Base-by-base conservation (phyloP, 148 eudicot genomes). In the Rhododendron simsii region DNA sequence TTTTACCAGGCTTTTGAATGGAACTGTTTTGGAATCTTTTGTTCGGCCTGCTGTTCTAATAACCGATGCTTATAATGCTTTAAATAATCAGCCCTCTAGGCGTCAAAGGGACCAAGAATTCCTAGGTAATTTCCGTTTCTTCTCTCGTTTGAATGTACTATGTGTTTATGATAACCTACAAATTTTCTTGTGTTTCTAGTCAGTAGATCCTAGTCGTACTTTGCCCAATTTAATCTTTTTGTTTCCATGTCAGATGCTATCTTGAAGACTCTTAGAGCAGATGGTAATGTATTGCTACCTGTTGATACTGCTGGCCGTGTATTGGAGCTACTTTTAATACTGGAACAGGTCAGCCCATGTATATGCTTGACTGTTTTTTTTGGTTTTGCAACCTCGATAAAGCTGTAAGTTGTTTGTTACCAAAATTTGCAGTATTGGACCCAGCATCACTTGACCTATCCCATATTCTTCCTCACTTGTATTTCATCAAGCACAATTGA, bases 231-330 rank as follows among this genome's bases (percentile, higher is more conserved):
- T 2, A 67, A 33, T 57, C 14, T 65, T 84, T 78, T 23, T 84
- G n/a, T 81, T 83, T 73, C 3, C 57, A 41, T 83, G 80, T 74
- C 84, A 96, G 99, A 95, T 89, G 86, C 93, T 76, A 91, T 96
- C 59, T 65, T 89, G 85, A 95, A 81, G 89, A 93, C 99, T 61
- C 90, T 96, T 23, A 91, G 94, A 85, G 94, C 88, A 74, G 91
- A 94, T 85, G 99, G 99, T 76, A 95, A 97, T 89, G 95, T 97
- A 35, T 84, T 97, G 85, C 89, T 97, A 80, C 99, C 99, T 67
- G 96, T 97, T 21, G 98, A 97, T 93, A 95, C 99, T 85, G 98
- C 98, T 86, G 99, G 99, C 20, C 95, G 99, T 86, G 96, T 95
- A 28, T 84, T 97, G 86, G 99, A 97, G 91, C 91, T 95, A 59